phyloP scores from a whole-genome alignment of 1,284 basidiomycete genomes.

The Sutorius eximius region DNA sequence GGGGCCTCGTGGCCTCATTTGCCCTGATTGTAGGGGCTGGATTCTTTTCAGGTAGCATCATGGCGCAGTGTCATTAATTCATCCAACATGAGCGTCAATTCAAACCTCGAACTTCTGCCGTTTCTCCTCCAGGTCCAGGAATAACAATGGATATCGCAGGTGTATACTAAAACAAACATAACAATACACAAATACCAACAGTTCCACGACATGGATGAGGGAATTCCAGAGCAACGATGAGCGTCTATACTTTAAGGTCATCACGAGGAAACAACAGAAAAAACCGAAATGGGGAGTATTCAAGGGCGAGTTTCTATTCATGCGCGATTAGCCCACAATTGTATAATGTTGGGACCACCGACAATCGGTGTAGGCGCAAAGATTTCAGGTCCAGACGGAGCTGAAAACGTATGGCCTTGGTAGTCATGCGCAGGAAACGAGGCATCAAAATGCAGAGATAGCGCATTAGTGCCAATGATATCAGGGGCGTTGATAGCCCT shows the following conservation, averaged over 20 bases:
- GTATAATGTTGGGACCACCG: slow-evolving; percentile 35
- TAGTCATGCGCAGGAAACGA: slow-evolving; percentile 32
- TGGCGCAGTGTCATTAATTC: slow-evolving; percentile 1
- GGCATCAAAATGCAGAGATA: slow-evolving; percentile 39
- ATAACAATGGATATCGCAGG: neutral
- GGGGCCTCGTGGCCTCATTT: slow-evolving; percentile 21
- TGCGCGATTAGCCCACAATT: slow-evolving; percentile 35
- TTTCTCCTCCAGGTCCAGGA: neutral
- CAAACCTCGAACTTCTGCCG: neutral
- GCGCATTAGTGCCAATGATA: slow-evolving; percentile 29
- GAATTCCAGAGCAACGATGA: slow-evolving; percentile 9
- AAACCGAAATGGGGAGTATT: neutral
- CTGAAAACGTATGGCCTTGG: slow-evolving; percentile 12
- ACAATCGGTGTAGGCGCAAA: slow-evolving; percentile 35
- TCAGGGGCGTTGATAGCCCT: slow-evolving; percentile 20
- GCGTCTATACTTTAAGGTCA: slow-evolving; percentile 18
- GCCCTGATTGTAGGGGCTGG: slow-evolving; percentile 1
- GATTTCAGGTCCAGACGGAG: slow-evolving; percentile 33
- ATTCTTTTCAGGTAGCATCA: slow-evolving; percentile 3
- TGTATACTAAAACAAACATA: slow-evolving; percentile 17
- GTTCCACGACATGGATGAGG: slow-evolving; percentile 6
- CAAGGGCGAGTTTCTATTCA: slow-evolving; percentile 19
- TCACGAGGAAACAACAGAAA: neutral
- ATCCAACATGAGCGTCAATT: slow-evolving; percentile 1
- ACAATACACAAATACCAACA: slow-evolving; percentile 21